Base-by-base conservation (phyloP, 805 yeast genomes). In the Yarrowia sp. region DNA sequence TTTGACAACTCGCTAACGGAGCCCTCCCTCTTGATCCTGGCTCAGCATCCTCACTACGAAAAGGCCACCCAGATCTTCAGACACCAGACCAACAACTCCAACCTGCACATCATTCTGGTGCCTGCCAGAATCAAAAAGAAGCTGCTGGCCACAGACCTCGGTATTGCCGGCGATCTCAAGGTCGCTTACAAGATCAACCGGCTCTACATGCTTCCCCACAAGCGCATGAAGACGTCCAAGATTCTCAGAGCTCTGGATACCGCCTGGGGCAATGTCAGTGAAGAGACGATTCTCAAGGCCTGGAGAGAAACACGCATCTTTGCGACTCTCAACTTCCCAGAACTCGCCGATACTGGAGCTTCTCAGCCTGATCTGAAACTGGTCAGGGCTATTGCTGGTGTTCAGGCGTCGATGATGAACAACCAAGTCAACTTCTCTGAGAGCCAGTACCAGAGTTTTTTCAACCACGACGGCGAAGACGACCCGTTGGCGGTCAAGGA, bases 41-140 rank as follows among this genome's bases (percentile, higher is more conserved):
- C 63, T 22, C 63, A 56, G 40, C 63, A 56, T 8, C 63, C 63
- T 3, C 63, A 56, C 40, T 56, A 56, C 40, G 63, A 56, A 15
- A 56, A 56, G 36, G 63, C 63, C n/a, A 56, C 63, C 4, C 63
- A 56, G 48, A 56, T 56, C 22, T 56, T 56, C 63, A 36, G 63
- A 3, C 63, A 56, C 40, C 63, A 56, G 46, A 56, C 63, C 45
- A 56, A 56, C 48, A 41, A 41, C 40, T 41, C 63, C 63, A 56
- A 56, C 48, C 48, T 56, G n/a, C 63, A 56, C 48, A 26, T 56
- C 48, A 32, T 56, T 26, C 48, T 56, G 40, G 63, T 56, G 63
- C 63, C 63, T 41, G 48, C 63, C 1, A 38, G 63, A 1, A 56
- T 56, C 48, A 41, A 41, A 42, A 41, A 42, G 22, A 56, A 56